Conservation (phyloP, 2,329 filamentous ascomycete genomes). For the Zymoseptoria crescenta region DNA sequence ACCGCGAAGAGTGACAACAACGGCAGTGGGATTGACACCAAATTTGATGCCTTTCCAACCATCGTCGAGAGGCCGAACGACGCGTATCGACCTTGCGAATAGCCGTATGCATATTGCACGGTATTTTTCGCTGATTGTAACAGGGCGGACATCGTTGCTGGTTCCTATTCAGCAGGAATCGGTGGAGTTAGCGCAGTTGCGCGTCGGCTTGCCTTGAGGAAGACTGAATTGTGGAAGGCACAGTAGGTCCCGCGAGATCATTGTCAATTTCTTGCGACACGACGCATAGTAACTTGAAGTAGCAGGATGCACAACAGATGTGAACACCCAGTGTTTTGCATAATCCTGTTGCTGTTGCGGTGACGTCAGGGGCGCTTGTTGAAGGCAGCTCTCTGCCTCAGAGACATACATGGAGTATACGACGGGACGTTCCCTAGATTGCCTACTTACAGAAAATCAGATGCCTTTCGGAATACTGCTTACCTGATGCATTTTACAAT, state of each 20-base stretch:
- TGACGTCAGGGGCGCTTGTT: background rate
- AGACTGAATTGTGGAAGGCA: background rate
- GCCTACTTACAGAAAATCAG: no score
- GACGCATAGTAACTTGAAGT: background rate
- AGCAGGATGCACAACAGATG: background rate
- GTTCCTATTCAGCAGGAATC: background rate
- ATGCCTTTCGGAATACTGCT: background rate
- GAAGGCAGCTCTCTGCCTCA: no score
- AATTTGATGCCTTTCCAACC: slow-evolving; percentile 22
- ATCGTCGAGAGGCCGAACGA: slow-evolving; percentile 20
- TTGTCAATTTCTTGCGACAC: background rate
- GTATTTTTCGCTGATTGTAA: slow-evolving; percentile 22
- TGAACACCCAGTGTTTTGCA: background rate
- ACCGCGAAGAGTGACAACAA: slow-evolving; percentile 59
- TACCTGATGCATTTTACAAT: background rate
- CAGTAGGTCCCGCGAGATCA: background rate
- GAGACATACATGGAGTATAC: no score
- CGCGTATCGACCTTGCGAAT: slow-evolving; percentile 24
- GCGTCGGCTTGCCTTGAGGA: background rate
- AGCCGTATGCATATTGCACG: slow-evolving; percentile 23
- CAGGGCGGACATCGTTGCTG: slow-evolving; percentile 7
- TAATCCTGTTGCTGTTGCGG: background rate
- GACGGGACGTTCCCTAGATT: background rate
- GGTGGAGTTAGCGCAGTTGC: background rate
- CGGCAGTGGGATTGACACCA: slow-evolving; percentile 32